Base-by-base conservation (phyloP, 2,329 filamentous ascomycete species). In the Westerdykella sp. region DNA sequence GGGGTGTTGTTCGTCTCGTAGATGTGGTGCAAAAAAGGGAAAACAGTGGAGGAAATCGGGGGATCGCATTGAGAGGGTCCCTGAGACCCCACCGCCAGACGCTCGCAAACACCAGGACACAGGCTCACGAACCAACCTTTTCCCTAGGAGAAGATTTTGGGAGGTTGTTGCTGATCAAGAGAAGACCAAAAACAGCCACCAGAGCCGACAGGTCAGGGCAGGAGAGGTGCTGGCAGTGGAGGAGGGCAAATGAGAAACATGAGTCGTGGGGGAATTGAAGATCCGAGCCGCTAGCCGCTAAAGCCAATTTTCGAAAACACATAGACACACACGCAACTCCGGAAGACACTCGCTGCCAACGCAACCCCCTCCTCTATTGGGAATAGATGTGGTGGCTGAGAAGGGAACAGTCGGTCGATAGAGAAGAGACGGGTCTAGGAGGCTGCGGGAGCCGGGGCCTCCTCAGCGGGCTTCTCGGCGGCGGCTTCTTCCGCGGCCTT, bases 391-490 rank as follows among this genome's bases (percentile, higher is more conserved):
- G 58, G 53, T 46, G 61, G 57, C 57, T 56, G 56, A 52, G 51
- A 50, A 57, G 54, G 50, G 45, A 50, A 56, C 50, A 60, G 55
- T 61, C 58, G 57, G 60, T 62, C 62, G 55, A 57, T 48, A 52
- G 53, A 54, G 43, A 49, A 44, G 51, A 46, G 46, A 50, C 52
- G 50, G 48, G 55, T 57, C 62, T 67, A 67, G 39, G 62, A 58
- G 47, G 62, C 56, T 39, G 61, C 55, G 30, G 56, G 56, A 50
- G 62, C 59, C 39, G 61, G 51, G 40, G 51, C 49, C 44, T 50
- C 42, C 42, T 69, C 73, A 46, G 74, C 71, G 52, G 75, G 58
- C 68, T 77, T 76, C 45, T 76, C 70, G 39, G 69, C 65, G 66
- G 73, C 72, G 35, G 52, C 58, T 64, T 69, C 58, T 64, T 69